Evolutionary conservation across 306 rosid genomes (phyloP), one percentile per base, ranked within the genome.

Genomic region (Rosa rugosa): DNA sequence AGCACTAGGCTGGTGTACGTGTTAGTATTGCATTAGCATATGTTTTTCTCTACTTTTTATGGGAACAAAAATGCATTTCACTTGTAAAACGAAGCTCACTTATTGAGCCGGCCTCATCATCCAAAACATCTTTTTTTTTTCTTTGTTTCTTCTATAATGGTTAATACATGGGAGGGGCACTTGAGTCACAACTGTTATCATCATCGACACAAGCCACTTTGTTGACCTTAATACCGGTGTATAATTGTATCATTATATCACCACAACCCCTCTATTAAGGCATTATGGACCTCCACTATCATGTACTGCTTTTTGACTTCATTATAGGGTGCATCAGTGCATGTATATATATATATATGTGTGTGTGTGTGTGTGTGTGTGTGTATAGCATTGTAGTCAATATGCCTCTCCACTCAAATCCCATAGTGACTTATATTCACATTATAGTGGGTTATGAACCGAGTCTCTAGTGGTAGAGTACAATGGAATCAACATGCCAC

Each of bases 341-440:
- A 40, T 38, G 12, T n/a, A 68, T 68, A 7, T 68, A 31, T 31
- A 31, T 31, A 25, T 25, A 42, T 38, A 25, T 25, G 1, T 25
- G 27, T 25, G 27, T 25, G 1, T 25, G 1, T 25, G 1, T 25
- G 27, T 25, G 27, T 25, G 27, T 25, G 27, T 25, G 27, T 25
- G 2, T n/a, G 5, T 68, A 11, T 68, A 42, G 27, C 71, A 67
- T 67, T 67, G 8, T 38, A 67, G 47, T 38, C 25, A 9, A 18
- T 18, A 63, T 1, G 17, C 72, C 51, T 41, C 72, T 42, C 72
- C 72, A 69, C 51, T 20, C 72, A 42, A 66, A 51, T 22, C 71
- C 27, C 40, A 16, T 40, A 67, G 49, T 38, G 71, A 38, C 25
- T 17, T 36, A n/a, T 63, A 13, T 62, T 64, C 69, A 16, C 22